Evolutionary conservation across 805 yeast species (phyloP), one percentile per base, ranked within the genome.

Genomic region (Wickerhamomyces mucosus): DNA sequence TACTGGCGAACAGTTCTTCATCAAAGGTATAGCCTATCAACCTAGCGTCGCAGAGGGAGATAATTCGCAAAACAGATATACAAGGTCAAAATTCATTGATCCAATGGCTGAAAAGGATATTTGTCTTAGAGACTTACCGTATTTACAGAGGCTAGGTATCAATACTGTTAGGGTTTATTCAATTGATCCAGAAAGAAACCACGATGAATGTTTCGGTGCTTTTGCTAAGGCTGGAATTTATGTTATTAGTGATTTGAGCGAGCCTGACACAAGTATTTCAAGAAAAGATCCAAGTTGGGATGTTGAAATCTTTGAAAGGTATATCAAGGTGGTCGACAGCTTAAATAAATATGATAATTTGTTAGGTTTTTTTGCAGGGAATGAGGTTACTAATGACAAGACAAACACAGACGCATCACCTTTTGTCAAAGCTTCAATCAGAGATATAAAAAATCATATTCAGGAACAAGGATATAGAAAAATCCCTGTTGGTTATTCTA

Each of bases 311-410:
- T 81, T 72, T 59, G 61, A 73, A 36, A 72, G 96, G 55, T 89
- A 89, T 64, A 76, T 80, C 29, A 59, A 67, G 18, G 96, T 89
- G 21, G 75, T 92, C 35, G 96, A 92, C 57, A 61, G 69, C 44
- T 72, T 92, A 63, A 72, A 75, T 37, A 65, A 70, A 46, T 89
- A 88, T 61, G 59, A 78, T 29, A 89, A 89, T 59, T 72, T 84
- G 14, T 66, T 89, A 41, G 98, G 97, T 3, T 88, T 84, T 69
- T 88, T 89, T 59, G 97, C 97, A 18, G 98, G 97, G 39, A 92
- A 92, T 59, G 98, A 89, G 68, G 97, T 92, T 33, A 75, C 89
- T 38, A 89, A 88, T 58, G 85, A 83, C 51, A 61, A 59, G 27
- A 62, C 85, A 29, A 88, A 84, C 58, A 82, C 96, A 11, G 78